phyloP scores from a whole-genome alignment of 2,329 filamentous ascomycete genomes.

The Hymenoscyphus albidus region DNA sequence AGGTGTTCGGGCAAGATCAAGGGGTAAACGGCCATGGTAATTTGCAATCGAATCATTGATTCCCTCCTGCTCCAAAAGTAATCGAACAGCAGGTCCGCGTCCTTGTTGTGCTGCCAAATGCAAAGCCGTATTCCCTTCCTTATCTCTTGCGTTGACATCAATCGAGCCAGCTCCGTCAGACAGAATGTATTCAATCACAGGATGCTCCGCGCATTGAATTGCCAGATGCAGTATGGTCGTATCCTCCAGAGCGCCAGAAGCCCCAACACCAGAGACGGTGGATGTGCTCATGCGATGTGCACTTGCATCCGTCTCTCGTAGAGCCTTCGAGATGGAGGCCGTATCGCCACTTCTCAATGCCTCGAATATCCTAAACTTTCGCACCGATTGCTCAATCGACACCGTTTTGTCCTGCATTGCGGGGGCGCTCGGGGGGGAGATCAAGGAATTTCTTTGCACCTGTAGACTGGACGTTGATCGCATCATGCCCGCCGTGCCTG shows the following conservation, averaged over 20 bases:
- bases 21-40: slow-evolving; percentile 74
- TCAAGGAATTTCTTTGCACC: slow-evolving; percentile 15
- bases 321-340: slow-evolving; percentile 79
- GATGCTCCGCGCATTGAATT: slow-evolving; percentile 89
- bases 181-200: slow-evolving; percentile 92
- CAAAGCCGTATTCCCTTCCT: slow-evolving; percentile 89
- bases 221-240: slow-evolving; percentile 90
- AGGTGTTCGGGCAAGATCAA: slow-evolving; percentile 85
- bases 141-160: slow-evolving; percentile 86
- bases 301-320: slow-evolving; percentile 55
- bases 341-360: slow-evolving; percentile 87
- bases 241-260: slow-evolving; percentile 59
- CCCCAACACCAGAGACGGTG: slow-evolving; percentile 33
- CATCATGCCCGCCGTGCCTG: slow-evolving; percentile 30
- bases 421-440: slow-evolving; percentile 10
- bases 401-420: slow-evolving; percentile 32
- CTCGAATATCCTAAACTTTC: slow-evolving; percentile 92
- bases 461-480: slow-evolving; percentile 28
- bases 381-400: slow-evolving; percentile 86
- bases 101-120: slow-evolving; percentile 84
- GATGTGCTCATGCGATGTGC: slow-evolving; percentile 41
- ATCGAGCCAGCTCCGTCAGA: slow-evolving; percentile 64
- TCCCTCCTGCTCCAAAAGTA: slow-evolving; percentile 74
- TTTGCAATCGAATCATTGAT: slow-evolving; percentile 90
- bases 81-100: slow-evolving; percentile 72